Conservation (phyloP, 2,329 filamentous ascomycete genomes). For the Calycina marina region DNA sequence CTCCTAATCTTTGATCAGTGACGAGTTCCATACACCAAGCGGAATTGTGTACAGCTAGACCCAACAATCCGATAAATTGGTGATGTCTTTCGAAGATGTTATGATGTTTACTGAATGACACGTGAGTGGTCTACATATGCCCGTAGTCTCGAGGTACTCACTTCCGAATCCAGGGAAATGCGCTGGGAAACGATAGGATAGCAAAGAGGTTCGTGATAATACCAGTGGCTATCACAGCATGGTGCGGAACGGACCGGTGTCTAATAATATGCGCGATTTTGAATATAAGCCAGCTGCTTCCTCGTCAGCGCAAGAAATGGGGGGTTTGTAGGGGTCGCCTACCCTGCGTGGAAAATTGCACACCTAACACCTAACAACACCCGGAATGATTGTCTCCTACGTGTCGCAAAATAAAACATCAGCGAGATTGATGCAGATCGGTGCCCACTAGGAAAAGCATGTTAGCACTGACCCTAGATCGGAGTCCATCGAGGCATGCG, state of each 20-base stretch:
- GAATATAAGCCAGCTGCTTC: constrained; percentile 25
- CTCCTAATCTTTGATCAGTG: constrained; percentile 18
- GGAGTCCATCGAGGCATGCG: constrained; percentile 16
- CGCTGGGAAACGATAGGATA: constrained; percentile 26
- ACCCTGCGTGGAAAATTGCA: constrained; percentile 26
- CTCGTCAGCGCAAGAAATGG: constrained; percentile 5
- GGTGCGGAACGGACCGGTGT: constrained; percentile 22
- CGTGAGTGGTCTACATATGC: constrained; percentile 6
- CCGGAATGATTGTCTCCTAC: constrained; percentile 29
- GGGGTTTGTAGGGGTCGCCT: constrained; percentile 7
- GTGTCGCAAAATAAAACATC: constrained; percentile 27
- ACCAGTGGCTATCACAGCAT: constrained; percentile 25
- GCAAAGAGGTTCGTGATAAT: constrained; percentile 26
- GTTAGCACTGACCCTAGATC: constrained; percentile 4
- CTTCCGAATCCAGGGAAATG: constrained; percentile 29
- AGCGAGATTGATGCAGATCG: constrained; percentile 23
- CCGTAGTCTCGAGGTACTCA: constrained; percentile 15
- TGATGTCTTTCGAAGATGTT: constrained; percentile 29
- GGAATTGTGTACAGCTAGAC: constrained; percentile 20
- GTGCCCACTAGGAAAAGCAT: constrained; percentile 24
- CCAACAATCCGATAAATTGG: constrained; percentile 29
- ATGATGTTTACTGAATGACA: constrained; percentile 24
- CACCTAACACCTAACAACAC: too few relatives aligned
- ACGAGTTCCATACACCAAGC: constrained; percentile 3
- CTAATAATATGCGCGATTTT: constrained; percentile 26